A percentile compares a stretch with the other conserved stretches of the same genome.
Evolutionary conservation across 176 grass and related monocot species (phyloP).

Genomic region (Ampelocalamus luodianensis): DNA sequence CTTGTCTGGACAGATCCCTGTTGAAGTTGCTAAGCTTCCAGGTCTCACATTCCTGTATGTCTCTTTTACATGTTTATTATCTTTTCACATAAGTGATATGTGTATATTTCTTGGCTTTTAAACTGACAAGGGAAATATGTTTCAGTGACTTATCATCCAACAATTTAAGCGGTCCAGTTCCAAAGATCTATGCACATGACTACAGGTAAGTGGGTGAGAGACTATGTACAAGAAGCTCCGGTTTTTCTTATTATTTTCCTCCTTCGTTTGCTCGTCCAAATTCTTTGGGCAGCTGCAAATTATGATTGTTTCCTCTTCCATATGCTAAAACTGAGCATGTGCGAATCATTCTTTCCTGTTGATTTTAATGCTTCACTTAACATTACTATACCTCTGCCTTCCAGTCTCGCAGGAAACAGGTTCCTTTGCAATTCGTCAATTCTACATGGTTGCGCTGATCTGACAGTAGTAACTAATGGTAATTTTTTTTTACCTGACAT

Average conservation of each 20-base stretch:
- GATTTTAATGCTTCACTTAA: conserved; percentile 1
- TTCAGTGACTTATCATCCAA: conserved; percentile 97
- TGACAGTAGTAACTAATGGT: conserved; percentile 66
- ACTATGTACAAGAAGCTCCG: conserved; percentile 13
- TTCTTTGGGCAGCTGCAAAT: conserved; percentile 8
- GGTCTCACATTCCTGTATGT: conserved; percentile 98
- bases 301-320: conserved; percentile 3
- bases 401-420: conserved; percentile 81
- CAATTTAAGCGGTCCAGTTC: conserved; percentile 77
- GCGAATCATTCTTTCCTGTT: background rate
- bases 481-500: conserved; percentile 35
- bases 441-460: conserved; percentile 74
- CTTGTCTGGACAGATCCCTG: conserved; percentile 77
- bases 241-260: conserved; percentile 22
- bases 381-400: conserved; percentile 31
- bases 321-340: conserved; percentile 9
- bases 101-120: conserved; percentile 33
- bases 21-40: conserved; percentile 81
- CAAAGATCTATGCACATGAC: conserved; percentile 91
- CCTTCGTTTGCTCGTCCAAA: conserved; percentile 24
- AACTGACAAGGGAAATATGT: conserved; percentile 45
- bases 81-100: conserved; percentile 5
- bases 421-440: conserved; percentile 88
- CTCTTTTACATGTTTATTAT: conserved; percentile 37
- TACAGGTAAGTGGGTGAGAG: conserved; percentile 64